Conservation (phyloP, 257 asterid genomes). For the Echites panduratus region DNA sequence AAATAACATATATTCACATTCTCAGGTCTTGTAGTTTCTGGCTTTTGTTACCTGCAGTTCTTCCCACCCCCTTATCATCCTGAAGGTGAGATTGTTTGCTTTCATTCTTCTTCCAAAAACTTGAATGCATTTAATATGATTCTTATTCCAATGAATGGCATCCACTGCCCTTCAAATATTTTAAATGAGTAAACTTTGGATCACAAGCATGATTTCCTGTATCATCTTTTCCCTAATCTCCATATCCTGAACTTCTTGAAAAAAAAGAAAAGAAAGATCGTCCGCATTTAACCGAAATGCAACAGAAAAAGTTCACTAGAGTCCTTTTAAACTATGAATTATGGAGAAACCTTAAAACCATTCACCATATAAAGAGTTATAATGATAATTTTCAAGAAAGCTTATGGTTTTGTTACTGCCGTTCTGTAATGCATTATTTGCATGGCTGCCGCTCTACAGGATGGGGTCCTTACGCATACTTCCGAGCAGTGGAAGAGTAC, state of each 20-base stretch:
- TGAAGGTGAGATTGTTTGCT: conserved; percentile 36
- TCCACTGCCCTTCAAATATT: neutral
- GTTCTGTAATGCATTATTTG: neutral
- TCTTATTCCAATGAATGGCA: neutral
- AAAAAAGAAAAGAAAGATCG: neutral
- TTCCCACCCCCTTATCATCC: conserved; percentile 74
- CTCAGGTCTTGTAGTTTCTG: conserved; percentile 61
- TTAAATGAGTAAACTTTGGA: neutral
- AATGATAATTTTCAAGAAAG: neutral
- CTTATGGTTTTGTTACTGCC: neutral
- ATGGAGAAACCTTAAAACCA: neutral
- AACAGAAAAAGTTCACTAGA: neutral
- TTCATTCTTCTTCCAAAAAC: neutral
- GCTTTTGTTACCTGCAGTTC: conserved; percentile 78
- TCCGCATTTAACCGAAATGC: neutral
- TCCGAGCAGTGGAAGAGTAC: conserved; percentile 58
- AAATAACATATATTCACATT: neutral
- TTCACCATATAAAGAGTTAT: neutral
- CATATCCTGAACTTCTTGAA: neutral
- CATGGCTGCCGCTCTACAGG: conserved; percentile 28
- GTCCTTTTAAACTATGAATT: neutral
- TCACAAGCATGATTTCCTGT: neutral
- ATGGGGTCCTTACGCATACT: conserved; percentile 71
- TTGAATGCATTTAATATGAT: neutral
- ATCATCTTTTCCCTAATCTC: neutral